Base-by-base conservation (phyloP, 805 yeast species). In the Zygosaccharomyces lentus region DNA sequence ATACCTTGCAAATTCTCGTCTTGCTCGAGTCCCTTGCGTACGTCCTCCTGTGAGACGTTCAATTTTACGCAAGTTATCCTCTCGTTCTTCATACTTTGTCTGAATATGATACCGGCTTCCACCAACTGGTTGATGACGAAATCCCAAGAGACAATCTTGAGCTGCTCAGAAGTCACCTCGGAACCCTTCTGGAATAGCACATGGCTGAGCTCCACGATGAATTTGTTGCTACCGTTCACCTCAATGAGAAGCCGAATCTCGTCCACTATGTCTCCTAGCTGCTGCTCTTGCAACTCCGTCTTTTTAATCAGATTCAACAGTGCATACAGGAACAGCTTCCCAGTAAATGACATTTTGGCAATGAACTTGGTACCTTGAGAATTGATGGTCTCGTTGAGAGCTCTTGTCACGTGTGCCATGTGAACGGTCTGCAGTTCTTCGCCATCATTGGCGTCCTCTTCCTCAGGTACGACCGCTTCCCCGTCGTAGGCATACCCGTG, bases 231-330 rank as follows among this genome's bases (percentile, higher is more conserved):
- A 38, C 63, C 58, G 37, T 70, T 72, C 8, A 75, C 57, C 49
- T 76, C 68, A 12, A 76, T 69, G 4, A 81, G 63, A 35, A 76
- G 76, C 46, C 75, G 77, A 60, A 85, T 72, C 58, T 89, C 96
- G 59, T 87, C 95, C 21, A 87, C 72, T 1, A 90, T 72, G 51
- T 86, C 93, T 19, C 91, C 91, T 34, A 89, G 58, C 0, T 81
- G 62, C 47, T 80, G 80, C 52, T 88, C 96, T 1, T 82, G 84
- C 13, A 76, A 54, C 0, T 91, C 90, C 0, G 82, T 72, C 40
- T 91, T 76, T 43, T 84, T 77, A 41, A 77, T 75, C 38, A 87
- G 69, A 16, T 82, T 67, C 23, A 91, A 58, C 2, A 87, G 59
- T 0, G 89, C 86, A 43, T 78, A 78, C n/a, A 93, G 62, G 8